These are phyloP conservation scores for Xerocomus brunneocitrinus DNA, from an alignment of 768 basidiomycete genomes.

Conservation along the genomic window DNA sequence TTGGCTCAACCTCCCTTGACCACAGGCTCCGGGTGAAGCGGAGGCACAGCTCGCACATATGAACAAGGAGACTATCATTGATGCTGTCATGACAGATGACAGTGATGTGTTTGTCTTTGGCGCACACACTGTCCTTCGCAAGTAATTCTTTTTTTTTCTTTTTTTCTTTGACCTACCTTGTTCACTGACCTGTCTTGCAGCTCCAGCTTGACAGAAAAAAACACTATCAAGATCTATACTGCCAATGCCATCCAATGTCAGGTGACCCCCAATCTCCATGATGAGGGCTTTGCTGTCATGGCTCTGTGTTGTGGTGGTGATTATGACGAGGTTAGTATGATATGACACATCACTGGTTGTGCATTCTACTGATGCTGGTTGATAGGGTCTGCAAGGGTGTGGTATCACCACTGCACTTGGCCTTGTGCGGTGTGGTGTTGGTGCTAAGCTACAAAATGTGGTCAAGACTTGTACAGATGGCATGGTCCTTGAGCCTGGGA, in stretches of 20 bases:
- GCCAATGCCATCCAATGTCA: not conserved
- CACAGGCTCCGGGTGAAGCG: not conserved
- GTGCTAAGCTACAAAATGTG: not conserved
- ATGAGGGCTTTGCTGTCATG: not conserved
- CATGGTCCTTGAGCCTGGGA: not conserved
- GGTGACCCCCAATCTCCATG: conserved; percentile 13
- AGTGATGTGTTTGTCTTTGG: conserved; percentile 6
- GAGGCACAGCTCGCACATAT: not conserved
- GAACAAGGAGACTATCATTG: not conserved
- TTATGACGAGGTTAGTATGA: conserved; percentile 15
- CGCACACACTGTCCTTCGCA: not conserved
- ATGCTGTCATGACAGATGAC: conserved; percentile 1
- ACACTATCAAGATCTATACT: conserved; percentile 1
- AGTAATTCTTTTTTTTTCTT: not conserved
- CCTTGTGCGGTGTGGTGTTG: not conserved
- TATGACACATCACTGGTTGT: not conserved
- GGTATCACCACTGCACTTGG: not conserved
- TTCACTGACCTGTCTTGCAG: not conserved
- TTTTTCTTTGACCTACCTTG: not conserved
- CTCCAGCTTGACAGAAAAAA: not conserved
- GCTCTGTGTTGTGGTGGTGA: conserved; percentile 1
- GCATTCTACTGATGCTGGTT: not conserved
- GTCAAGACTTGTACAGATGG: not conserved
- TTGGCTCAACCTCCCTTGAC: not conserved
- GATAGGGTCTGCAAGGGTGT: not conserved